Evolutionary conservation across 768 basidiomycete genomes (phyloP).

Genomic region (Auricularia auricula-judae): DNA sequence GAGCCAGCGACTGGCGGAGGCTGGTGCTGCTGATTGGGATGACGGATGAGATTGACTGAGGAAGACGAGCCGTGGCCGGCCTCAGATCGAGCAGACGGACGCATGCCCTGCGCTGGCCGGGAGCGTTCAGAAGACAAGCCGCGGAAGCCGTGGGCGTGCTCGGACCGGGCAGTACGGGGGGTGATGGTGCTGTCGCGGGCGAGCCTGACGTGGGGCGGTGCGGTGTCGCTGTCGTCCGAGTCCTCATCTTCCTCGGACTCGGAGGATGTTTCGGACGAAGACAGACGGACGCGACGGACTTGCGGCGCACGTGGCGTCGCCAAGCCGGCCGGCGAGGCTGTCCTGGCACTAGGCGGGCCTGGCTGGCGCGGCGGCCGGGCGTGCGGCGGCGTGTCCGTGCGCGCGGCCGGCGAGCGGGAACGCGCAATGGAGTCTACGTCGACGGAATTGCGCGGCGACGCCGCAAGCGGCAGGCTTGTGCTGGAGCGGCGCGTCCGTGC

Average conservation of each 20-base stretch:
- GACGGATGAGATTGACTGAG: background rate
- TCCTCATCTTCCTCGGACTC: constrained; percentile 3
- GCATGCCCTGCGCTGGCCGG: background rate
- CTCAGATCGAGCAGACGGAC: background rate
- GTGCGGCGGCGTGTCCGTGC: background rate
- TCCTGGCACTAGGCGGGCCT: background rate
- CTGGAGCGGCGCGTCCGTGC: background rate
- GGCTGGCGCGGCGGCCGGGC: background rate
- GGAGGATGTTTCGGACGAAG: background rate
- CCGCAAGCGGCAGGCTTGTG: background rate
- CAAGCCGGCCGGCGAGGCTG: background rate
- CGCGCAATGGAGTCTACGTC: background rate
- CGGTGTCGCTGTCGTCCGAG: background rate
- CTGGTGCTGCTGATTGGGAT: background rate
- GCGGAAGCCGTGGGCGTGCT: background rate
- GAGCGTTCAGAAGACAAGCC: background rate
- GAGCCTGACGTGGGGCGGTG: background rate
- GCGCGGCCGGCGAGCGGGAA: background rate
- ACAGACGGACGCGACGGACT: background rate
- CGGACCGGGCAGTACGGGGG: background rate
- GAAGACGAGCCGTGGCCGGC: constrained; percentile 7
- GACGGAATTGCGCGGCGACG: background rate
- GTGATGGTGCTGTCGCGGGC: background rate
- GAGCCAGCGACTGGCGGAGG: background rate
- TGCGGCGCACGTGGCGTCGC: background rate